Evolutionary conservation across 1,139 yeast species (phyloP).

Genomic region (Kodamaea anthophila): DNA sequence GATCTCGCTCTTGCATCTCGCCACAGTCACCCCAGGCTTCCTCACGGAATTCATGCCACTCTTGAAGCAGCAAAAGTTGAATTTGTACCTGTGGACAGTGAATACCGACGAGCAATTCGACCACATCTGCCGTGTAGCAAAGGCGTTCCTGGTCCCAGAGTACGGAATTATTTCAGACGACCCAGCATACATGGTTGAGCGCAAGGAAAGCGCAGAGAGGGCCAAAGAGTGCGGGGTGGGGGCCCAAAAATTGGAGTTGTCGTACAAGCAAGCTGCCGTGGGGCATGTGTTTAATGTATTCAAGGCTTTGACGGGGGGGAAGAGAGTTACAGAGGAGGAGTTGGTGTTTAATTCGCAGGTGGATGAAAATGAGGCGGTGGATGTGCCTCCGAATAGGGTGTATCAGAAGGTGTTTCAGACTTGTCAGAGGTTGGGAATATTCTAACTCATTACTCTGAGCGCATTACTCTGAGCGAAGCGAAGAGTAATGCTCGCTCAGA

Average conservation of each 20-base stretch:
- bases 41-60: constrained; percentile 34
- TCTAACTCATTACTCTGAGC: constrained; percentile 11
- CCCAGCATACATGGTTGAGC: constrained; percentile 39
- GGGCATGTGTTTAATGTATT: constrained; percentile 16
- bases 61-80: constrained; percentile 36
- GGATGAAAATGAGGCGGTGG: constrained; percentile 16
- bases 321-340: constrained; percentile 18
- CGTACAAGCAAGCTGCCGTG: constrained; percentile 18
- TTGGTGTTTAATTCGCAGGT: constrained; percentile 20
- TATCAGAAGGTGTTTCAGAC: constrained; percentile 21
- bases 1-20: constrained; percentile 32
- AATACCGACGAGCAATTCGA: constrained; percentile 50
- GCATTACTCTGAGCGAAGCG: neutral
- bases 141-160: constrained; percentile 21
- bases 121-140: constrained; percentile 27
- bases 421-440: constrained; percentile 30
- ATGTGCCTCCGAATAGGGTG: constrained; percentile 12
- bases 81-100: constrained; percentile 78
- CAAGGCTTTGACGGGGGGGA: constrained; percentile 11
- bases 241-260: constrained; percentile 13
- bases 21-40: constrained; percentile 36
- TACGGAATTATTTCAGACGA: constrained; percentile 59
- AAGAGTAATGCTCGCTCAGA: too few relatives aligned
- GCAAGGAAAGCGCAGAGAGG: constrained; percentile 3
- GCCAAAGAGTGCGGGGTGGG: constrained; percentile 7